These are phyloP conservation scores for Phialocephala subalpina DNA, from an alignment of 2,329 filamentous ascomycete species.

Conservation along the genomic window DNA sequence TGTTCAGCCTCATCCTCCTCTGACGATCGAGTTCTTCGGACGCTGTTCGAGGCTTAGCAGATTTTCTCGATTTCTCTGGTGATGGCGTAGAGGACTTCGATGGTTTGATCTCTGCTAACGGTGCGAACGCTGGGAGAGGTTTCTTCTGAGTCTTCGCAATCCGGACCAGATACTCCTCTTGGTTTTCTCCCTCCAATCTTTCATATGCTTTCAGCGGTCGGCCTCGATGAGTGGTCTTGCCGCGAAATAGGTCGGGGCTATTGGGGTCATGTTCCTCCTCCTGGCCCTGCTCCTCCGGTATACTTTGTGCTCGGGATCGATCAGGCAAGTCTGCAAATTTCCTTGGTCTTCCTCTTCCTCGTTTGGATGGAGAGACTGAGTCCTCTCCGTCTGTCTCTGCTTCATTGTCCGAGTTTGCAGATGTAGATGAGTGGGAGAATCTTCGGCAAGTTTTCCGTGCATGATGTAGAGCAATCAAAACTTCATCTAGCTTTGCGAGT, in stretches of 20 bases:
- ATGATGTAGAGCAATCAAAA: slow-evolving; percentile 76
- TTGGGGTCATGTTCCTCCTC: background rate
- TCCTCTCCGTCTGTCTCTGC: slow-evolving; percentile 12
- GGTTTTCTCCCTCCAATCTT: slow-evolving; percentile 40
- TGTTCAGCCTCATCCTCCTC: slow-evolving; percentile 30
- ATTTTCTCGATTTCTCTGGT: slow-evolving; percentile 19
- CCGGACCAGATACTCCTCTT: slow-evolving; percentile 55
- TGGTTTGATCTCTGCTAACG: slow-evolving; percentile 8
- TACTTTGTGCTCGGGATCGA: slow-evolving; percentile 9
- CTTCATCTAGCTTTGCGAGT: slow-evolving; percentile 71
- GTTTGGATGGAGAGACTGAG: slow-evolving; percentile 20
- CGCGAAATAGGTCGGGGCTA: slow-evolving; percentile 18
- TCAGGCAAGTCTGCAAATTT: slow-evolving; percentile 36
- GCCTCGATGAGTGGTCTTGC: slow-evolving; percentile 36
- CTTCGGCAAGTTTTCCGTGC: slow-evolving; percentile 61
- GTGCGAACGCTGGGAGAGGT: slow-evolving; percentile 49
- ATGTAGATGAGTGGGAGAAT: slow-evolving; percentile 41
- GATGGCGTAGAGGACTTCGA: slow-evolving; percentile 5
- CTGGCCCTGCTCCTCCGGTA: background rate
- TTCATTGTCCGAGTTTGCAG: slow-evolving; percentile 40
- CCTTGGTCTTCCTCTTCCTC: slow-evolving; percentile 33
- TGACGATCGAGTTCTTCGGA: slow-evolving; percentile 18
- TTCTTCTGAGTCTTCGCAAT: slow-evolving; percentile 53
- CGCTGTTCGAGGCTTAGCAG: slow-evolving; percentile 20
- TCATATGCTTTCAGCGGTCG: slow-evolving; percentile 39